A percentile compares a stretch with the other conserved stretches of the same genome.
phyloP scores from a whole-genome alignment of 306 rosid genomes.

The Benincasa hispida region DNA sequence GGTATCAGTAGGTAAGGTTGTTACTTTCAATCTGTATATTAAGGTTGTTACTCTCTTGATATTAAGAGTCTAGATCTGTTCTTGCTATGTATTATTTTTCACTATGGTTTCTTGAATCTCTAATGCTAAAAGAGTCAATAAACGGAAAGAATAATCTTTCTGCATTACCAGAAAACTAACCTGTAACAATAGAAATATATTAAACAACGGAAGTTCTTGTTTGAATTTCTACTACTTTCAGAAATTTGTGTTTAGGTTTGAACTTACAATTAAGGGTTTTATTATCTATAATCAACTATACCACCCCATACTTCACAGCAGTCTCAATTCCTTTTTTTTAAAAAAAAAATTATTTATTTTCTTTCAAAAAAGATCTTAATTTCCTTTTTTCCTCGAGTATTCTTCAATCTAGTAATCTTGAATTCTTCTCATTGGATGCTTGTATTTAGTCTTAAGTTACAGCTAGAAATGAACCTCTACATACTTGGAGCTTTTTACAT shows the following conservation, averaged over 20 bases:
- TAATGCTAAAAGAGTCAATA: neutral
- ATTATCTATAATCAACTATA: neutral
- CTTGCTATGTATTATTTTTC: neutral
- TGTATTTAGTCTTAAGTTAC: neutral
- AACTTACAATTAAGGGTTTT: neutral
- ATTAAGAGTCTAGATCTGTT: neutral
- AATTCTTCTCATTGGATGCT: neutral
- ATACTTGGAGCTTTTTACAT: neutral
- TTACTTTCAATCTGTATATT: neutral
- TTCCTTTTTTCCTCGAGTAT: neutral
- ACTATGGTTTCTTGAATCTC: neutral
- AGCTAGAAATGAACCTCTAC: neutral
- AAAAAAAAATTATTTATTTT: neutral
- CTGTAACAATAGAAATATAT: neutral
- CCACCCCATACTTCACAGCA: neutral
- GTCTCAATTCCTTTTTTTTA: neutral
- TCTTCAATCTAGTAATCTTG: neutral
- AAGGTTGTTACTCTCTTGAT: neutral
- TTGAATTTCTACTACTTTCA: neutral
- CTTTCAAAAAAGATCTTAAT: neutral
- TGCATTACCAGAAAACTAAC: neutral
- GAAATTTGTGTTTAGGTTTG: neutral
- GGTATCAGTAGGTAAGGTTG: constrained; percentile 76
- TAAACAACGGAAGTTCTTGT: neutral
- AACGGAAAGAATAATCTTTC: neutral